Conservation (phyloP, 495 filamentous ascomycete genomes). For the Annulohypoxylon stygium region DNA sequence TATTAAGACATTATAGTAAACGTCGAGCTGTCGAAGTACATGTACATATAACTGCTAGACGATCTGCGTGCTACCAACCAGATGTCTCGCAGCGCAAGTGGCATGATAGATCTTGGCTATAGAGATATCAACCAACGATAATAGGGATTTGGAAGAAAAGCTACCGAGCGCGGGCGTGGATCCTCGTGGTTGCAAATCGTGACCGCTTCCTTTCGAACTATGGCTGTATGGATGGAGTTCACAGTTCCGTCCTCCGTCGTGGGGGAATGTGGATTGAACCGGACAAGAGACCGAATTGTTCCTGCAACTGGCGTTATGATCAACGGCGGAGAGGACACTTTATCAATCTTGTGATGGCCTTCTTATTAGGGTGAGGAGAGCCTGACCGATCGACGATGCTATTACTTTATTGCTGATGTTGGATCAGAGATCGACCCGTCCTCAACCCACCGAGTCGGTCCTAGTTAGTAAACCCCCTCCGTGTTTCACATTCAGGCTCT, state of each 20-base stretch:
- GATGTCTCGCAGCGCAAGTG: constrained; percentile 17
- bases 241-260: constrained; percentile 14
- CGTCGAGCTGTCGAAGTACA: constrained; percentile 20
- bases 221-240: constrained; percentile 34
- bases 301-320: constrained; percentile 26
- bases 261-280: constrained; percentile 16
- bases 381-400: constrained; percentile 20
- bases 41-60: constrained; percentile 20
- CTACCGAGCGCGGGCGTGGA: constrained; percentile 22
- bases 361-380: constrained; percentile 25
- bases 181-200: constrained; percentile 15
- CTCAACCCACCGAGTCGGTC: constrained; percentile 34
- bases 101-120: constrained; percentile 30
- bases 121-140: constrained; percentile 10
- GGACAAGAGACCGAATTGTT: constrained; percentile 18
- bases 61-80: constrained; percentile 33
- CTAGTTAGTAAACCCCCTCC: constrained; percentile 25
- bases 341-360: constrained; percentile 26
- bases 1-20: constrained; percentile 13
- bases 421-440: constrained; percentile 33
- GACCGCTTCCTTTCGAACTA: constrained; percentile 4
- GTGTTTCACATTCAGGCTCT: constrained; percentile 41
- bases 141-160: constrained; percentile 18
- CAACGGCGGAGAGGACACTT: constrained; percentile 26
- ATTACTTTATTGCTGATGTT: constrained; percentile 28